Conservation (phyloP, 164 flowering plant genomes). For the grape (Vitis vinifera) region ASM3070453v1 NC_081819.1:18461501-18462000, state of each 20-base stretch:
- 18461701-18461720: conserved; percentile 89
- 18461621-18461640: conserved; percentile 91
- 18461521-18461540: conserved; percentile 96
- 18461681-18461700: conserved; percentile 90
- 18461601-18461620: conserved; percentile 96
- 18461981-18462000: background rate
- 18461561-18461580: conserved; percentile 95
- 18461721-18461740: conserved; percentile 99
- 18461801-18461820: background rate
- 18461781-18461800: conserved; percentile 32
- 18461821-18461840: too few relatives aligned
- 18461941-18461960: too few relatives aligned
- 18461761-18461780: conserved; percentile 90
- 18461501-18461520: conserved; percentile 95
- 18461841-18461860: too few relatives aligned
- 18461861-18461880: too few relatives aligned
- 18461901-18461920: too few relatives aligned
- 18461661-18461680: conserved; percentile 84
- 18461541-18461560: conserved; percentile 95
- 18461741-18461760: conserved; percentile 98
- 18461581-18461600: conserved; percentile 96
- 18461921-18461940: too few relatives aligned
- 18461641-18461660: conserved; percentile 82
- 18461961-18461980: too few relatives aligned
- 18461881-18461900: too few relatives aligned